These are phyloP conservation scores for Starmerella scarabaei DNA, from an alignment of 805 yeast genomes.

Conservation along the genomic window DNA sequence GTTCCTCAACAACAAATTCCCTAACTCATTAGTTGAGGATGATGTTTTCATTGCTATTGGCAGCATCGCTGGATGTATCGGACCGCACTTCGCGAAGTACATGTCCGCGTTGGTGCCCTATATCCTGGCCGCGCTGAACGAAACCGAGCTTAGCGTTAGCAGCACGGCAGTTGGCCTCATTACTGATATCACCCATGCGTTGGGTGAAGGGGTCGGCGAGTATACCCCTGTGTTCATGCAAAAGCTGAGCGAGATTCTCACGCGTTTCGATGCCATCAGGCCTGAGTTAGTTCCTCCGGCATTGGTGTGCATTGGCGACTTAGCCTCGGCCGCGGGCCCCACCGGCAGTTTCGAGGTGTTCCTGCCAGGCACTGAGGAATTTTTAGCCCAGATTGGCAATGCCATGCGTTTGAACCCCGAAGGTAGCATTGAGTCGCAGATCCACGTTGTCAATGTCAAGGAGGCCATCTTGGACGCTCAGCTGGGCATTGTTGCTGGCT, in stretches of 20 bases:
- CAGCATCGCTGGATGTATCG: constrained; percentile 74
- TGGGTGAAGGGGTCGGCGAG: constrained; percentile 58
- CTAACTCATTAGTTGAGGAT: constrained; percentile 77
- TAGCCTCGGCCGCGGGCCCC: constrained; percentile 76
- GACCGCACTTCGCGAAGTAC: constrained; percentile 55
- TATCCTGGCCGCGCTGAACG: constrained; percentile 62
- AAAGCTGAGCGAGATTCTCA: constrained; percentile 61
- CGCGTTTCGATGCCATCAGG: constrained; percentile 46
- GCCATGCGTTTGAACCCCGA: constrained; percentile 30
- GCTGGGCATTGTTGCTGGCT: constrained; percentile 90
- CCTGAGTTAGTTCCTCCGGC: constrained; percentile 79
- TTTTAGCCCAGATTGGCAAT: constrained; percentile 34
- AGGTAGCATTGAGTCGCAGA: constrained; percentile 57
- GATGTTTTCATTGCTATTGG: constrained; percentile 87
- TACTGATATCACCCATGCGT: constrained; percentile 84
- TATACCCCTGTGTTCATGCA: constrained; percentile 75
- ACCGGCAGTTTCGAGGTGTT: constrained; percentile 67
- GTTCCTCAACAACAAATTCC: constrained; percentile 48
- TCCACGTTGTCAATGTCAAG: constrained; percentile 55
- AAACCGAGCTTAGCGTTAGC: constrained; percentile 72
- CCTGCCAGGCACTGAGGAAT: constrained; percentile 62
- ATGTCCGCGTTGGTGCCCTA: constrained; percentile 75
- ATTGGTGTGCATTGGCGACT: constrained; percentile 87
- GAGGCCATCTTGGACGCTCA: constrained; percentile 92
- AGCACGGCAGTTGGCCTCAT: constrained; percentile 87